These are phyloP conservation scores for Leccinum fallax DNA, from an alignment of 1,284 basidiomycete species.

Conservation along the genomic window DNA sequence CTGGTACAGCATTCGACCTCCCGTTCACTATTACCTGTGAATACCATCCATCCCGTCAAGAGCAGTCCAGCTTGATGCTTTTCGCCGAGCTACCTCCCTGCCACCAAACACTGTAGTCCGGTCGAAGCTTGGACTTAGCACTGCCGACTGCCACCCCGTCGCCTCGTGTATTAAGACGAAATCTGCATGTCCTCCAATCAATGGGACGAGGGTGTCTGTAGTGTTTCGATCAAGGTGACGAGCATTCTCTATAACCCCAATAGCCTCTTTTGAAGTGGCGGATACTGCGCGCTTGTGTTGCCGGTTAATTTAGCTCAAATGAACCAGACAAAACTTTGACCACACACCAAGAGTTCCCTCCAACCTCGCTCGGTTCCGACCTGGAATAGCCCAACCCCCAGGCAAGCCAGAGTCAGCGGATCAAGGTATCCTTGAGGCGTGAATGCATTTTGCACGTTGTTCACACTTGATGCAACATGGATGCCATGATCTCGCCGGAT, in stretches of 20 bases:
- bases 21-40: not conserved
- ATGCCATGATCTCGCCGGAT: conserved; percentile 48
- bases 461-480: conserved; percentile 57
- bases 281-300: conserved; percentile 47
- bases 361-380: conserved; percentile 51
- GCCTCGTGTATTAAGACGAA: conserved; percentile 61
- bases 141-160: conserved; percentile 46
- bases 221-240: conserved; percentile 11
- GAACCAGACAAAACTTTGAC: not conserved
- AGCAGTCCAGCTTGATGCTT: conserved; percentile 18
- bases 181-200: conserved; percentile 50
- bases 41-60: conserved; percentile 14
- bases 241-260: conserved; percentile 37
- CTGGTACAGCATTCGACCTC: conserved; percentile 3
- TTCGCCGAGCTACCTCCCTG: conserved; percentile 29
- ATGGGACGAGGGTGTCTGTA: conserved; percentile 39
- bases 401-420: conserved; percentile 56
- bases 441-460: conserved; percentile 68
- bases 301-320: not conserved
- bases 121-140: conserved; percentile 49
- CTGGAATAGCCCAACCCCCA: conserved; percentile 64
- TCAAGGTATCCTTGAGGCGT: conserved; percentile 66
- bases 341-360: conserved; percentile 50
- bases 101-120: conserved; percentile 40
- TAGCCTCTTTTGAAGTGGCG: conserved; percentile 47